Percentiles rank a stretch among this genome's conserved stretches.
Conservation (phyloP, 2,329 filamentous ascomycete species). For the Fonsecaea multimorphosa region DNA sequence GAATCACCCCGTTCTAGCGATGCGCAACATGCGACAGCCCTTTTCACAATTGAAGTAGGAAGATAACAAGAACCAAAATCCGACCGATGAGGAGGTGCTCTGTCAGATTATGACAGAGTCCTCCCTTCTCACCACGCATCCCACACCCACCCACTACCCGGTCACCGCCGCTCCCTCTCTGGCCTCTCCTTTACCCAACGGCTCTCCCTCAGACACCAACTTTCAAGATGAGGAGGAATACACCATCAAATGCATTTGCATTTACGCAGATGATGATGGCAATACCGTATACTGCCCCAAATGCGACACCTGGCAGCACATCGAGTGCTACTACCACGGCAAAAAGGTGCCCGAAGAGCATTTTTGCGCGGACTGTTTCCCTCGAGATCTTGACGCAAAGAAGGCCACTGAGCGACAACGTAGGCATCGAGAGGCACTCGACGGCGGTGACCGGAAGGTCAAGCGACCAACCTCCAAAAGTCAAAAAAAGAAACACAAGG, state of each 20-base stretch:
- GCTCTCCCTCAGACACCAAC: constrained; percentile 50
- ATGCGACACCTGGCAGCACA: constrained; percentile 98
- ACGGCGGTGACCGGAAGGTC: constrained; percentile 69
- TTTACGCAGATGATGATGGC: constrained; percentile 92
- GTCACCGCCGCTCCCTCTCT: constrained; percentile 49
- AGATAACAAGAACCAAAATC: constrained; percentile 29
- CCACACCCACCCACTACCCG: constrained; percentile 54
- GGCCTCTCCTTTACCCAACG: constrained; percentile 51
- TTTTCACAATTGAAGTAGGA: constrained; percentile 27
- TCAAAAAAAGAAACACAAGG: constrained; percentile 87
- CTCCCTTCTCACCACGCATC: constrained; percentile 57
- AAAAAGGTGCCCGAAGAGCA: constrained; percentile 77
- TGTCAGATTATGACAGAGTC: constrained; percentile 63
- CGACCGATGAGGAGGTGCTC: constrained; percentile 52
- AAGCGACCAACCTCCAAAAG: constrained; percentile 78
- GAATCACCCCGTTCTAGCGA: constrained; percentile 24
- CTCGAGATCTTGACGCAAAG: constrained; percentile 73
- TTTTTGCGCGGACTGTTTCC: constrained; percentile 87
- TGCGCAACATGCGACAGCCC: constrained; percentile 35
- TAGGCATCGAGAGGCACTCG: constrained; percentile 64
- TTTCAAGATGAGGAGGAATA: constrained; percentile 62
- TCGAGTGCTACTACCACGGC: constrained; percentile 90
- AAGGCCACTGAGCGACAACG: constrained; percentile 76
- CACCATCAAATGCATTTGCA: constrained; percentile 97
- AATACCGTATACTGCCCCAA: constrained; percentile 95